Evolutionary conservation across 2,329 filamentous ascomycete genomes (phyloP).

Genomic region (Pyricularia grisea): DNA sequence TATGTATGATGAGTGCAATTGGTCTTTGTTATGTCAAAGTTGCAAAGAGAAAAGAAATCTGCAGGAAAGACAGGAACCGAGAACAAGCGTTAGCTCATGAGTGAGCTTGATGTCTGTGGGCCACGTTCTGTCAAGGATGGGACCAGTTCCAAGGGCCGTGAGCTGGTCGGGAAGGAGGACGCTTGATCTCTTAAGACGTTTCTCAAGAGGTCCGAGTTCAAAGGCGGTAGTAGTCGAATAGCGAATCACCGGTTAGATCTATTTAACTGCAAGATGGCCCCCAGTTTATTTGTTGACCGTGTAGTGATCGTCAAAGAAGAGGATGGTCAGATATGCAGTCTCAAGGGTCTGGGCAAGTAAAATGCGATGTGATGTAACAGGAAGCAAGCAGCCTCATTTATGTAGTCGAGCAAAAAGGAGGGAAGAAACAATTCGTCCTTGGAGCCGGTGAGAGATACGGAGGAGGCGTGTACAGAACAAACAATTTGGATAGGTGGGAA

Average conservation of each 20-base stretch:
- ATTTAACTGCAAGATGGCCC: neutral
- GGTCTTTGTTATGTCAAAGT: neutral
- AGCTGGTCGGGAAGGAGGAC: neutral
- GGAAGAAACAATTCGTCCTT: neutral
- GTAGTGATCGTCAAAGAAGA: neutral
- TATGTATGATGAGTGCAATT: neutral
- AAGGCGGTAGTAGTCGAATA: neutral
- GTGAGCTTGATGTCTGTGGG: neutral
- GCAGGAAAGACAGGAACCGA: neutral
- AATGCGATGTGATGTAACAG: constrained; percentile 4
- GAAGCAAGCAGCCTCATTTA: constrained; percentile 3
- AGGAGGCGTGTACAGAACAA: neutral
- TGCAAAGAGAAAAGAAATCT: neutral
- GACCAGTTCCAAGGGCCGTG: neutral
- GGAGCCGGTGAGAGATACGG: neutral
- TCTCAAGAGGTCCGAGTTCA: neutral
- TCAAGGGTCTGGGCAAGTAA: neutral
- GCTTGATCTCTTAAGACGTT: constrained; percentile 1
- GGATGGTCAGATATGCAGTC: neutral
- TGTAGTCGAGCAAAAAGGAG: constrained; percentile 1
- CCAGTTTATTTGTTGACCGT: neutral
- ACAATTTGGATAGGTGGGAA: neutral
- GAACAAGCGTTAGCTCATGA: neutral
- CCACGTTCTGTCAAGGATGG: neutral
- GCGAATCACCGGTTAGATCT: neutral